These are phyloP conservation scores for Leccinum variicolor DNA, from an alignment of 768 basidiomycete species.

Conservation along the genomic window DNA sequence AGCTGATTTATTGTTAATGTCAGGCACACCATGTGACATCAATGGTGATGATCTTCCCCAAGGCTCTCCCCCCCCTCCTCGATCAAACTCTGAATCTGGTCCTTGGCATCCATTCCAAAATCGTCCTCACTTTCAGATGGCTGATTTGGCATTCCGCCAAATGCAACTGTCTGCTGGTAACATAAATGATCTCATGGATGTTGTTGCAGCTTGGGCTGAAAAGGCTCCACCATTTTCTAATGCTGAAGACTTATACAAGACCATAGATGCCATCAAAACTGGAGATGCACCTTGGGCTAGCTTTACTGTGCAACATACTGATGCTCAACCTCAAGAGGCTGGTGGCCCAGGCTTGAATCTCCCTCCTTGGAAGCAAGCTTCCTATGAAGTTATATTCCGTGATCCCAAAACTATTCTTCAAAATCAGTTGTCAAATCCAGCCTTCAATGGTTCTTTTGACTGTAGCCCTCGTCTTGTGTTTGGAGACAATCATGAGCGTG, in stretches of 20 bases:
- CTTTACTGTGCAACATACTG: too few species aligned
- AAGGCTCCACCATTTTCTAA: too few species aligned
- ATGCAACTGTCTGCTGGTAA: too few species aligned
- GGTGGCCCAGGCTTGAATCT: too few species aligned
- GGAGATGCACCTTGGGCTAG: too few species aligned
- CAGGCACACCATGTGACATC: neutral
- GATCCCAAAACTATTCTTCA: neutral
- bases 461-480: neutral
- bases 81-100: neutral
- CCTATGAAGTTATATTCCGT: neutral
- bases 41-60: neutral
- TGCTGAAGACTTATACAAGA: too few species aligned
- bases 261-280: too few species aligned
- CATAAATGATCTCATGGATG: too few species aligned
- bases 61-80: neutral
- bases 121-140: neutral
- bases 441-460: neutral
- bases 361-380: neutral
- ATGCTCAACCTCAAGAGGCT: too few species aligned
- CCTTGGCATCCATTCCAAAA: neutral
- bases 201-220: too few species aligned
- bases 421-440: neutral
- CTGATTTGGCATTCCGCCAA: too few species aligned
- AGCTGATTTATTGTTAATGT: too few species aligned
- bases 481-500: neutral